phyloP scores from a whole-genome alignment of 352 stramenopile genomes.

The Phytopythium sindhum region DNA sequence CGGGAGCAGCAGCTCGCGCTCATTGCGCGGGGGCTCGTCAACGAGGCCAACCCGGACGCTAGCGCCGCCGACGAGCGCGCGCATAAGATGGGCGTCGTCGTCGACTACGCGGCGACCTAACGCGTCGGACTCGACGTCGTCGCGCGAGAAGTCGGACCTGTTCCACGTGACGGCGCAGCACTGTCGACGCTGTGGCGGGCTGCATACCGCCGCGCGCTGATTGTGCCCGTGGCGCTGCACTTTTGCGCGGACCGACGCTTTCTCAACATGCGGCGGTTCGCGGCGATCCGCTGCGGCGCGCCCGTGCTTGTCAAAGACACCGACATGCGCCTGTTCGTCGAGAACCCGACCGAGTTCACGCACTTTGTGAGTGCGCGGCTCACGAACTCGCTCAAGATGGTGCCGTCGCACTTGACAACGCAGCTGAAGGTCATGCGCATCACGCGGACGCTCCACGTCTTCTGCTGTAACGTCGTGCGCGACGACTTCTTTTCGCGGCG shows the following conservation, averaged over 20 bases:
- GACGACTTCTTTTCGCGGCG: constrained; percentile 70
- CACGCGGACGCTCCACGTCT: constrained; percentile 67
- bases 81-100: constrained; percentile 64
- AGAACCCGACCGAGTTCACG: constrained; percentile 61
- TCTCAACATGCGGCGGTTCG: constrained; percentile 47
- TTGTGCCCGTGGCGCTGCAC: constrained; percentile 63
- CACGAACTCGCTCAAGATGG: constrained; percentile 55
- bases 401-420: constrained; percentile 39
- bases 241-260: constrained; percentile 50
- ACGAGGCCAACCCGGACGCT: constrained; percentile 21
- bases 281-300: constrained; percentile 55
- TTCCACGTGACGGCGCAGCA: constrained; percentile 49
- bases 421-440: constrained; percentile 69
- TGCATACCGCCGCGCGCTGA: constrained; percentile 41
- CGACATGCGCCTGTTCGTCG: constrained; percentile 53
- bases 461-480: constrained; percentile 57
- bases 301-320: constrained; percentile 55
- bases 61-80: constrained; percentile 39
- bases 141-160: constrained; percentile 40
- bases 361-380: constrained; percentile 59
- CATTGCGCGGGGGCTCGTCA: constrained; percentile 35
- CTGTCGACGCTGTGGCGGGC: constrained; percentile 36
- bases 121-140: constrained; percentile 7
- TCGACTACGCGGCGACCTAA: constrained; percentile 34
- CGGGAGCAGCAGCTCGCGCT: constrained; percentile 18